A percentile compares a stretch with the other conserved stretches of the same genome.
Evolutionary conservation across 192 early-diverging fungal genomes (phyloP).

Genomic region (Coemansia sp.): DNA sequence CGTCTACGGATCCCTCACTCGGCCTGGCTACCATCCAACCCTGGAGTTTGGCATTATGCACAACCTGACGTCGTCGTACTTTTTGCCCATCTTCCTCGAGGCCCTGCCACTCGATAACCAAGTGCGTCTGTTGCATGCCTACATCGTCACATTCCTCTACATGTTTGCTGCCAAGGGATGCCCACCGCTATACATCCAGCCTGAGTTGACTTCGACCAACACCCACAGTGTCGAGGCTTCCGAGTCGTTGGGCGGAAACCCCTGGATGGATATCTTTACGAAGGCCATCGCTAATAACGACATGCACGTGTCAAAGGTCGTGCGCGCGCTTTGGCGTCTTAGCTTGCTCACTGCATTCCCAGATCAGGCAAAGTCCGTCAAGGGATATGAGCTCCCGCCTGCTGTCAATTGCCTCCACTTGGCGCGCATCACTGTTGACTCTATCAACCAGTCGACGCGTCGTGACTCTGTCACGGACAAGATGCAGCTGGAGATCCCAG

Average conservation of each 20-base stretch:
- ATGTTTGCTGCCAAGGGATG: constrained; percentile 50
- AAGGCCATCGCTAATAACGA: constrained; percentile 54
- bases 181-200: constrained; percentile 37
- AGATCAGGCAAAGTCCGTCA: not conserved
- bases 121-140: constrained; percentile 47
- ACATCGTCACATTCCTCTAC: constrained; percentile 27
- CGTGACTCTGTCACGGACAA: not conserved
- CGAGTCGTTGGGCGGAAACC: constrained; percentile 21
- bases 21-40: constrained; percentile 24
- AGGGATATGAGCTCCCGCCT: constrained; percentile 24
- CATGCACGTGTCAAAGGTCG: constrained; percentile 59
- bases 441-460: constrained; percentile 9
- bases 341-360: constrained; percentile 36
- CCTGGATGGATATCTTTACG: constrained; percentile 56
- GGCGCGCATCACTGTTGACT: constrained; percentile 23
- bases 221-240: not conserved
- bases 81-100: constrained; percentile 51
- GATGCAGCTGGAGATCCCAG: not conserved
- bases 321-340: constrained; percentile 58
- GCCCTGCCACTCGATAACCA: constrained; percentile 43
- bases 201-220: constrained; percentile 29
- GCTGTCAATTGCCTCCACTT: constrained; percentile 42
- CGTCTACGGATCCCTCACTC: constrained; percentile 39
- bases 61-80: constrained; percentile 58
- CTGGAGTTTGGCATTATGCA: constrained; percentile 55